Evolutionary conservation across 208 protist species (phyloP).

Genomic region (Leishmania martiniquensis): DNA sequence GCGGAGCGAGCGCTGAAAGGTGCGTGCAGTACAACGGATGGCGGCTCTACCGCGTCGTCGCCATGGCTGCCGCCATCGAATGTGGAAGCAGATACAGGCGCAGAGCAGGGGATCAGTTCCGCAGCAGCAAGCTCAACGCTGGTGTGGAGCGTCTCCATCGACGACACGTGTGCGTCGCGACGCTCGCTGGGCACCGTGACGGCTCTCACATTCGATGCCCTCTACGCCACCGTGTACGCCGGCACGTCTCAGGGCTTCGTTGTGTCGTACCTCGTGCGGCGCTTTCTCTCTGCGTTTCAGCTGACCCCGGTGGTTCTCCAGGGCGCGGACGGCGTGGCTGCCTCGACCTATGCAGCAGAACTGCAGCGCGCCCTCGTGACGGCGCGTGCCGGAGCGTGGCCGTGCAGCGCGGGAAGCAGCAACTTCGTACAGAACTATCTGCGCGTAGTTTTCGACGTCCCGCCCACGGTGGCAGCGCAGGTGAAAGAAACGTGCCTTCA

Average conservation of each 20-base stretch:
- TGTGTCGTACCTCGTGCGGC: constrained; percentile 71
- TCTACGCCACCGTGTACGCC: constrained; percentile 64
- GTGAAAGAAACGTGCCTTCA: background rate
- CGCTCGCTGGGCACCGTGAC: constrained; percentile 42
- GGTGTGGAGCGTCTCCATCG: constrained; percentile 35
- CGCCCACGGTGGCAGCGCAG: background rate
- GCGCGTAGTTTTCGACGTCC: constrained; percentile 20
- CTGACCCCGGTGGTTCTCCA: constrained; percentile 51
- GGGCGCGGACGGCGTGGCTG: constrained; percentile 27
- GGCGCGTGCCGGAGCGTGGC: background rate
- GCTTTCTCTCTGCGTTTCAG: constrained; percentile 62
- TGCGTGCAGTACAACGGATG: background rate
- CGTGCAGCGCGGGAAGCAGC: background rate
- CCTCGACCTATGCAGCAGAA: constrained; percentile 34
- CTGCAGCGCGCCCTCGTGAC: constrained; percentile 30
- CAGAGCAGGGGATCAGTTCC: background rate
- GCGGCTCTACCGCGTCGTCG: background rate
- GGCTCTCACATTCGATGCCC: constrained; percentile 60
- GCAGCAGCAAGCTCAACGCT: constrained; percentile 12
- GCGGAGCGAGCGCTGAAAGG: background rate
- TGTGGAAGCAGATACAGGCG: background rate
- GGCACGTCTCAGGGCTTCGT: constrained; percentile 75
- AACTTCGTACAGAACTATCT: constrained; percentile 15
- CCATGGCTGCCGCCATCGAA: background rate
- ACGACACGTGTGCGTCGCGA: constrained; percentile 26